phyloP scores from a whole-genome alignment of 352 stramenopile species.

The Phytophthora cactorum region DNA sequence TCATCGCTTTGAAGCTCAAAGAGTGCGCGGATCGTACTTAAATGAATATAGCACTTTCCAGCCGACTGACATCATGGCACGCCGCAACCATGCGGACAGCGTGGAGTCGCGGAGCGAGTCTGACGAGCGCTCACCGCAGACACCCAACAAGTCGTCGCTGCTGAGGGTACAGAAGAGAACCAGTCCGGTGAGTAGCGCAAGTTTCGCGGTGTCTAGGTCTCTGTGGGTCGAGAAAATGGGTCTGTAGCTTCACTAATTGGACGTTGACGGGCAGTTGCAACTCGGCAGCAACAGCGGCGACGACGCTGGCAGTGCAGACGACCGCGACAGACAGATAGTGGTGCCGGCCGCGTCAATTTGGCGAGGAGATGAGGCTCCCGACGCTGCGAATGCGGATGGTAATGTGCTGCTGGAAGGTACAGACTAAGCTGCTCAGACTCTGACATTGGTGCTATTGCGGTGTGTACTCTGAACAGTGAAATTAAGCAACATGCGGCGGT shows the following conservation, averaged over 20 bases:
- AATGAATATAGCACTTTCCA: slow-evolving; percentile 6
- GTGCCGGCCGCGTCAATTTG: slow-evolving; percentile 27
- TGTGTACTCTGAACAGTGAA: slow-evolving; percentile 47
- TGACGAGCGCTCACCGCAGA: slow-evolving; percentile 27
- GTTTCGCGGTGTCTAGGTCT: neutral
- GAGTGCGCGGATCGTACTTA: slow-evolving; percentile 24
- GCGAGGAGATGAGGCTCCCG: slow-evolving; percentile 19
- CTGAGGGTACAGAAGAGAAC: slow-evolving; percentile 35
- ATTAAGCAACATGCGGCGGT: slow-evolving; percentile 57
- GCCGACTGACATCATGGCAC: slow-evolving; percentile 13
- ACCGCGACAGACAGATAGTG: slow-evolving; percentile 16
- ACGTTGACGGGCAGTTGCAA: slow-evolving; percentile 21
- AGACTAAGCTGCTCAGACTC: neutral
- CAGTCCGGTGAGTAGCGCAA: slow-evolving; percentile 18
- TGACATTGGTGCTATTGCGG: neutral
- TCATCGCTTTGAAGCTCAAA: slow-evolving; percentile 3
- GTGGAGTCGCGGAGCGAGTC: slow-evolving; percentile 26
- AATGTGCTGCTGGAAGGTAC: neutral
- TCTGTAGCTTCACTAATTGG: neutral
- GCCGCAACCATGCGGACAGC: neutral
- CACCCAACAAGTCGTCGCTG: slow-evolving; percentile 28
- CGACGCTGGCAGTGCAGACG: slow-evolving; percentile 27
- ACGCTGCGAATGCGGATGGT: slow-evolving; percentile 35
- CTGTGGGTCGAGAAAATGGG: neutral
- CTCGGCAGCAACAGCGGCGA: slow-evolving; percentile 30